A percentile compares a stretch with the other conserved stretches of the same genome.
phyloP scores from a whole-genome alignment of 768 basidiomycete genomes.

The Floccularia luteovirens region DNA sequence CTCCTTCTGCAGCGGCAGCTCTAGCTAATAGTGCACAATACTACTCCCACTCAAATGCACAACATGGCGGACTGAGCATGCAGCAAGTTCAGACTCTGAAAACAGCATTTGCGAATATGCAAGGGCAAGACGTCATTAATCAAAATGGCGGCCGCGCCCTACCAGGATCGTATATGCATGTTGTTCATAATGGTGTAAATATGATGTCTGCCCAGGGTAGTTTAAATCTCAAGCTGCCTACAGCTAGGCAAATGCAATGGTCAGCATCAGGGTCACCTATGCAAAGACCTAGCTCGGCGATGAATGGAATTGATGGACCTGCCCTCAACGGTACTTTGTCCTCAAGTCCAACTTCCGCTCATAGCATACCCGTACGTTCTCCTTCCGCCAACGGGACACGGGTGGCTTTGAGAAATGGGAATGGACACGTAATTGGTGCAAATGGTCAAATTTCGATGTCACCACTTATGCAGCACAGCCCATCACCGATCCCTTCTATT shows the following conservation, averaged over 20 bases:
- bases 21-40: constrained; percentile 27
- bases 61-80: constrained; percentile 32
- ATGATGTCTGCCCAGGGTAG: constrained; percentile 22
- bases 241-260: constrained; percentile 32
- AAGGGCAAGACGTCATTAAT: constrained; percentile 27
- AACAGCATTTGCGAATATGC: constrained; percentile 39
- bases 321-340: constrained; percentile 19
- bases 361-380: constrained; percentile 33
- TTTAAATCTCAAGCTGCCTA: constrained; percentile 34
- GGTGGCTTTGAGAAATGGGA: constrained; percentile 25
- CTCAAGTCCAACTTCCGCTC: constrained; percentile 27
- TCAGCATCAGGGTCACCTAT: constrained; percentile 18
- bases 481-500: constrained; percentile 37
- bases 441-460: constrained; percentile 42
- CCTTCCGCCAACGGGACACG: constrained; percentile 56
- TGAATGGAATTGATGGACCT: constrained; percentile 24
- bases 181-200: constrained; percentile 29
- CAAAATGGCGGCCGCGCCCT: constrained; percentile 20
- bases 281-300: constrained; percentile 21
- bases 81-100: constrained; percentile 61
- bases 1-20: constrained; percentile 21
- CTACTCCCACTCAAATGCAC: constrained; percentile 23
- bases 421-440: constrained; percentile 13
- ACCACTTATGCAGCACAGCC: constrained; percentile 41
- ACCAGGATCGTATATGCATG: constrained; percentile 29